phyloP scores from a whole-genome alignment of 2,329 filamentous ascomycete genomes.

The Metarhizium sp. region DNA sequence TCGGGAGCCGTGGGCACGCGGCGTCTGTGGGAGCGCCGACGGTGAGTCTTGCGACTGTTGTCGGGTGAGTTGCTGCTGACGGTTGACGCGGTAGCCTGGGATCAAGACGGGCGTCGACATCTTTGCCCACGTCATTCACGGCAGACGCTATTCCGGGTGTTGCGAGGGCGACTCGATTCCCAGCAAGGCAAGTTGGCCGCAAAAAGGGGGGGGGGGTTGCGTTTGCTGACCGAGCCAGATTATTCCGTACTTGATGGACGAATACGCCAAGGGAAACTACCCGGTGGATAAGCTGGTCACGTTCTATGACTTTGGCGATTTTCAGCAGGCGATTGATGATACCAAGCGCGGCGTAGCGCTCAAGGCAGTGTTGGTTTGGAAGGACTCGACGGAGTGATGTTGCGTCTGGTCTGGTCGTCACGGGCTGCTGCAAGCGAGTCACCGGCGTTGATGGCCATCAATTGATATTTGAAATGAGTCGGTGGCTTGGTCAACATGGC shows the following conservation, averaged over 20 bases:
- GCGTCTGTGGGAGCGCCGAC: no score
- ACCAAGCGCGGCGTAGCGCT: slow-evolving; percentile 20
- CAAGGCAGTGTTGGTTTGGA: slow-evolving; percentile 9
- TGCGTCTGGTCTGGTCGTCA: no score
- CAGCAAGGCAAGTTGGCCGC: not conserved
- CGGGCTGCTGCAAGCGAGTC: no score
- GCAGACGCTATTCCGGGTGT: not conserved
- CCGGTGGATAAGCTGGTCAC: not conserved
- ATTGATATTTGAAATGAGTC: no score
- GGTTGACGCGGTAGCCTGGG: not conserved
- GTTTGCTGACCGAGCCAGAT: not conserved
- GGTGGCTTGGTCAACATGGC: no score
- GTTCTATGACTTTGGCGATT: slow-evolving; percentile 1
- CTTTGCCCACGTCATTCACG: not conserved
- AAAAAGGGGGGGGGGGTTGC: no score
- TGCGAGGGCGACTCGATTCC: slow-evolving; percentile 2
- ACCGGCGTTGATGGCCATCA: no score
- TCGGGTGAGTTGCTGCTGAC: no score
- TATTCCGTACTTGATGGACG: not conserved
- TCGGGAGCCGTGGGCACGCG: slow-evolving; percentile 14
- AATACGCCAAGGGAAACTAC: slow-evolving; percentile 1
- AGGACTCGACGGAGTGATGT: no score
- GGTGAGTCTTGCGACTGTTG: no score
- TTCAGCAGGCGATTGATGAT: slow-evolving; percentile 1
- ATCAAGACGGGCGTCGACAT: not conserved